Evolutionary conservation across 164 flowering plant species (phyloP), one percentile per base, ranked within the genome.

Genomic region (Aristolochia contorta): DNA sequence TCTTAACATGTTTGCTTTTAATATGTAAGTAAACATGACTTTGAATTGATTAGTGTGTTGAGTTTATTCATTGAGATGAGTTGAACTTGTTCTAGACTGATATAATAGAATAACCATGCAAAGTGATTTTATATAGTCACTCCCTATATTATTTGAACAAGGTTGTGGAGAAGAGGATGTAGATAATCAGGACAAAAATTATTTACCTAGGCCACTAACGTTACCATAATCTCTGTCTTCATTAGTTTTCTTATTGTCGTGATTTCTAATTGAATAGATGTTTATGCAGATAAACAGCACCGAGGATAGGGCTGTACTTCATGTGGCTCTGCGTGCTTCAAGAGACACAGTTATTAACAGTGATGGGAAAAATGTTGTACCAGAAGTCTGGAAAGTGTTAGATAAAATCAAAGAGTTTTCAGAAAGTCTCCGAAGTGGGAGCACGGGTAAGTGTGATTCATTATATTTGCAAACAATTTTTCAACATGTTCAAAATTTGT

Each of bases 331-430:
- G 12, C 91, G 96, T 64, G 92, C 93, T 69, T 73, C 93, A 59
- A 84, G 86, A 70, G 91, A 85, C 71, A 67, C 83, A 21, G 84
- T 79, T 54, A 83, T 91, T 50, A 52, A 66, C 47, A 74, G 88
- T 72, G 96, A 94, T 69, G 96, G 97, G 53, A 83, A 79, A 71
- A 91, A 94, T 74, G 93, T 91, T 33, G 97, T 91, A 56, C 87
- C 96, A 4, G 97, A 89, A 57, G 99, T 93, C 60, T 90, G 99
- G 99, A 74, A 80, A 54, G 99, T 93, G 56, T 74, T 88, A 57
- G 93, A 93, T 78, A 90, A 93, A 81, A 93, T 93, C 63, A 61
- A 59, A 24, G 88, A 83, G 15, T 93, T 93, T 57, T 77, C 96
- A 43, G 96, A 94, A 64, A 85, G 69, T 58, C 69, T 94, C 65